phyloP scores from a whole-genome alignment of 495 filamentous ascomycete species.

The Xylaria scruposa region DNA sequence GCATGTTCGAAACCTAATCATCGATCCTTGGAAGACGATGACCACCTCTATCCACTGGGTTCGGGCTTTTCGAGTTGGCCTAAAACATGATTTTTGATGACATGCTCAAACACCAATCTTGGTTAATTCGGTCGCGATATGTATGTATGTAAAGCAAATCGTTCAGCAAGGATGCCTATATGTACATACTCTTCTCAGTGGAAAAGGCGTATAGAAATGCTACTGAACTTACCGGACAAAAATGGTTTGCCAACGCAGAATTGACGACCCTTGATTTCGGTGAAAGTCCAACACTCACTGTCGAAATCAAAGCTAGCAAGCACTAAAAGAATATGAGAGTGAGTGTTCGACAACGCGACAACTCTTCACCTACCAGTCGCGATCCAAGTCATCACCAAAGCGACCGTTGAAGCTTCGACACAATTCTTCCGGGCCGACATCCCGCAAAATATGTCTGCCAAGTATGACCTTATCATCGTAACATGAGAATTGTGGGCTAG shows the following conservation, averaged over 20 bases:
- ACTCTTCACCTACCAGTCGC: neutral
- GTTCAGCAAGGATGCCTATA: neutral
- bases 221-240: too few species aligned
- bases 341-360: neutral
- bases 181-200: neutral
- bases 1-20: constrained; percentile 16
- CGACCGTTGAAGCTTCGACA: neutral
- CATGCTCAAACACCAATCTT: constrained; percentile 7
- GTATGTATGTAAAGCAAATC: neutral
- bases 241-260: neutral
- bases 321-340: neutral
- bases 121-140: neutral
- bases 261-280: neutral
- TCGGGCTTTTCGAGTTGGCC: neutral
- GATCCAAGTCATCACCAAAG: neutral
- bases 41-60: neutral
- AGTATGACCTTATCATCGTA: neutral
- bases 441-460: constrained; percentile 8
- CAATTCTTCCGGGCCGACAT: neutral
- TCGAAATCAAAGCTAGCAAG: neutral
- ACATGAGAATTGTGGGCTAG: constrained; percentile 18
- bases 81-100: neutral
- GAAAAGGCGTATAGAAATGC: neutral
- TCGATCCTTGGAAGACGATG: neutral
- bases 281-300: neutral